phyloP scores from a whole-genome alignment of 371 early-diverging fungal species.

The Chytridiales sp. region DNA sequence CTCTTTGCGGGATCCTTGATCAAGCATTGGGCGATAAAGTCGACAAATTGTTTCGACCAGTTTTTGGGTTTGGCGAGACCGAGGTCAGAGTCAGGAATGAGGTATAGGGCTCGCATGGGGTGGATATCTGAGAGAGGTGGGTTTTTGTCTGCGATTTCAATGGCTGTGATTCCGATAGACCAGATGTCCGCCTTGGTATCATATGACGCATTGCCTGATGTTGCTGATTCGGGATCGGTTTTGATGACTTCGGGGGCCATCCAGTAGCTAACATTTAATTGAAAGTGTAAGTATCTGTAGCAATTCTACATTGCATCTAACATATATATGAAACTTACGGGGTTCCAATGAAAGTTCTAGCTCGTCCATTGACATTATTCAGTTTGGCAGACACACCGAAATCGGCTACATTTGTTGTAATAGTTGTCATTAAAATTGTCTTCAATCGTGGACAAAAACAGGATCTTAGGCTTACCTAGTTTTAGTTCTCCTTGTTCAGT shows the following conservation, averaged over 20 bases:
- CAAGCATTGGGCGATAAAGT: conserved; percentile 51
- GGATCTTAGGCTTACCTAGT: conserved; percentile 43
- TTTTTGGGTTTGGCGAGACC: conserved; percentile 57
- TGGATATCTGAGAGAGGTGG: conserved; percentile 62
- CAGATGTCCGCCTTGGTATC: conserved; percentile 58
- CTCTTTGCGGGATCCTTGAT: conserved; percentile 49
- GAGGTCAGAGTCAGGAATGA: conserved; percentile 53
- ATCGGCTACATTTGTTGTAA: conserved; percentile 45
- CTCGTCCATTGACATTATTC: conserved; percentile 46
- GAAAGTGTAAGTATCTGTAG: background rate
- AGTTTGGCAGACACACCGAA: conserved; percentile 67
- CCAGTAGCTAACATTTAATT: conserved; percentile 41
- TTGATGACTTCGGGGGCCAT: conserved; percentile 64
- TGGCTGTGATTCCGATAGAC: conserved; percentile 62
- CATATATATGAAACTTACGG: conserved; percentile 41
- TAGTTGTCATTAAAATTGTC: background rate
- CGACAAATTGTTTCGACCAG: conserved; percentile 53
- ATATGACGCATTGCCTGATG: conserved; percentile 41
- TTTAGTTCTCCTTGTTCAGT: conserved; percentile 66
- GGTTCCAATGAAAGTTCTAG: conserved; percentile 61
- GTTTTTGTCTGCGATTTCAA: conserved; percentile 62
- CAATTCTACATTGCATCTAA: conserved; percentile 3
- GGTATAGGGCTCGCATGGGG: conserved; percentile 56
- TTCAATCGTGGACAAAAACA: background rate
- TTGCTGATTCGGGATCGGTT: conserved; percentile 51